These are phyloP conservation scores for Leccinum imitatum DNA, from an alignment of 768 basidiomycete species.

Conservation along the genomic window DNA sequence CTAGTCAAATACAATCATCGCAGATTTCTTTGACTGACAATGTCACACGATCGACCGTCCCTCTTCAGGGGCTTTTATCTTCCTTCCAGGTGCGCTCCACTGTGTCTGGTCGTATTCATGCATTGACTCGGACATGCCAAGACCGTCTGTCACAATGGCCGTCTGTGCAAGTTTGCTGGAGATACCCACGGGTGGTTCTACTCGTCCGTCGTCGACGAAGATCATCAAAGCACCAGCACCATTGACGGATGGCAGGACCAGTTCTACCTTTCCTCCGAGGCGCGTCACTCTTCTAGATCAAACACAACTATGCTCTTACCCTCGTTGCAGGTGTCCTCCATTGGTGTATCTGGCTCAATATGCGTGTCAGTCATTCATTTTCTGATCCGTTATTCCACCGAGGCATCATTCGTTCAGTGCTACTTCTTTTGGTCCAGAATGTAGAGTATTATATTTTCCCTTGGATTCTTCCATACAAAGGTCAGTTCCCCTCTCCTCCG, in stretches of 20 bases:
- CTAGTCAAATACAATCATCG: conserved; percentile 42
- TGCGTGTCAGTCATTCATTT: conserved; percentile 44
- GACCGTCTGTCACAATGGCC: conserved; percentile 36
- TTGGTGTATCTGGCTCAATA: conserved; percentile 43
- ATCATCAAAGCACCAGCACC: conserved; percentile 1
- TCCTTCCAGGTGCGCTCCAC: conserved; percentile 45
- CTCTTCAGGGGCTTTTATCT: conserved; percentile 37
- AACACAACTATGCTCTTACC: not conserved
- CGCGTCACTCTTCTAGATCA: not conserved
- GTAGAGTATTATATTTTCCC: conserved; percentile 44
- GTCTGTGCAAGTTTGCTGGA: conserved; percentile 43
- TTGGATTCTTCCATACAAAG: conserved; percentile 41
- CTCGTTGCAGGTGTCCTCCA: conserved; percentile 47
- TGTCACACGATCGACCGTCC: conserved; percentile 26
- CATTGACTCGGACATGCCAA: conserved; percentile 12
- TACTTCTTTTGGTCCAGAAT: conserved; percentile 54
- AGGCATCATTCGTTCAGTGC: conserved; percentile 40
- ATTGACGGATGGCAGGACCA: conserved; percentile 41
- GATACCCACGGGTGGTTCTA: conserved; percentile 56
- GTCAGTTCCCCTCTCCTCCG: conserved; percentile 28
- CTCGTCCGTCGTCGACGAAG: conserved; percentile 24
- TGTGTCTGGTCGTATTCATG: not conserved
- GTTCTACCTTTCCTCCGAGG: conserved; percentile 37
- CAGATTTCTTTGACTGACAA: conserved; percentile 42
- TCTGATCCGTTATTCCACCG: not conserved